Evolutionary conservation across 2,329 filamentous ascomycete genomes (phyloP).

Genomic region (Achaetomium macrosporum): DNA sequence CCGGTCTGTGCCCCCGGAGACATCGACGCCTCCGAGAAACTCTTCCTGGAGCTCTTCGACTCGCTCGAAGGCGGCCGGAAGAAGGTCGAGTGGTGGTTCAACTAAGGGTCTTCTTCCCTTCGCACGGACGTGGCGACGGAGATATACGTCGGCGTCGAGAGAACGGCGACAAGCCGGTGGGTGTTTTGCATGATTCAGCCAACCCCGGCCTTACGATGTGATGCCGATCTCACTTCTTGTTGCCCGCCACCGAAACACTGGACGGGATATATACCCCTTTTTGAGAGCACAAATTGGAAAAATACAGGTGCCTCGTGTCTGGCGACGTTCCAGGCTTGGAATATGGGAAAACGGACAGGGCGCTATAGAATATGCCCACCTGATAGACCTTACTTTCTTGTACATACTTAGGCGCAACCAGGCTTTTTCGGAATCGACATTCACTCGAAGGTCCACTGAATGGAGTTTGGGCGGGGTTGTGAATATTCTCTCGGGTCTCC

Average conservation of each 20-base stretch:
- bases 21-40: conserved; percentile 56
- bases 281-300: background rate
- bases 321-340: conserved; percentile 10
- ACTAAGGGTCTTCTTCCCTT: conserved; percentile 14
- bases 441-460: background rate
- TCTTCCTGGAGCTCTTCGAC: conserved; percentile 50
- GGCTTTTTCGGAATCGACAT: conserved; percentile 4
- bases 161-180: background rate
- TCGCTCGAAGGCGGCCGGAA: conserved; percentile 40
- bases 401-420: conserved; percentile 11
- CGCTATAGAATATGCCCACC: background rate
- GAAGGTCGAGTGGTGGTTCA: conserved; percentile 43
- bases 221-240: conserved; percentile 5
- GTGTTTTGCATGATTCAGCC: background rate
- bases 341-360: conserved; percentile 5
- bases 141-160: background rate
- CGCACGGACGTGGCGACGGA: background rate
- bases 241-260: background rate
- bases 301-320: background rate
- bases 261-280: conserved; percentile 11
- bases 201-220: conserved; percentile 9
- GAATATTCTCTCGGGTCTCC: too few species aligned
- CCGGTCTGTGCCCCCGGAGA: conserved; percentile 52
- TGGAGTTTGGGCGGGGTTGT: background rate
- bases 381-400: conserved; percentile 15